Base-by-base conservation (phyloP, 164 flowering plant genomes). In the Vitis rupestris region DNA sequence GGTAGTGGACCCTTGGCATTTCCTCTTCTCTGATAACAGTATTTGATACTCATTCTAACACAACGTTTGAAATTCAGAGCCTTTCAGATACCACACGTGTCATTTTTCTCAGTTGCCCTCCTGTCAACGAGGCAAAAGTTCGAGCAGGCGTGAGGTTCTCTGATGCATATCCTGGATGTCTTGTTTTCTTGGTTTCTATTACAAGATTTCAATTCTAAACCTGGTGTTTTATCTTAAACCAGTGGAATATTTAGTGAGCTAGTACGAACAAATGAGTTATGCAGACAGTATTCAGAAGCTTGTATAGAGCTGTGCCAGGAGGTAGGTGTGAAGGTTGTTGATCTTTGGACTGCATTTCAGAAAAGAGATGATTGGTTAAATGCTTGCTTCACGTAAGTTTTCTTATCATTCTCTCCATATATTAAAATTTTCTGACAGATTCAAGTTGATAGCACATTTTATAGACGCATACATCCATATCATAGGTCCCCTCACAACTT, bases 361-460 rank as follows among this genome's bases (percentile, higher is more conserved):
- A 81, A 79, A 66, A 77, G 73, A 75, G 86, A 84, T 70, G 83
- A 86, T 62, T 93, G 98, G 99, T 55, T 29, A 70, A 79, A 69
- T 63, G 74, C 78, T 72, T 95, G 94, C 79, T 91, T 93, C 65
- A 88, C 87, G 99, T 94, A 80, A 85, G 96, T 81, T 70, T 58
- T 4, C 67, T 73, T n/a, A 63, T 54, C 48, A 27, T 16, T 15
- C 13, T 6, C 23, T 10, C 57, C 23, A 10, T 8, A 4, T 11
- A 10, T 23, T 23, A 23, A 23, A 23, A 23, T 23, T 23, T 23
- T 37, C 44, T 23, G 27, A 23, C 27, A 23, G 27, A 23, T 23
- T 23, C 27, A 1, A 23, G 27, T 23, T 1, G 27, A 23, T 23
- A 23, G 27, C 27, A 23, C 27, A 23, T 23, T 23, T 23, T 23